Conservation (phyloP, 192 early-diverging fungal species). For the Funneliformis mosseae region DNA sequence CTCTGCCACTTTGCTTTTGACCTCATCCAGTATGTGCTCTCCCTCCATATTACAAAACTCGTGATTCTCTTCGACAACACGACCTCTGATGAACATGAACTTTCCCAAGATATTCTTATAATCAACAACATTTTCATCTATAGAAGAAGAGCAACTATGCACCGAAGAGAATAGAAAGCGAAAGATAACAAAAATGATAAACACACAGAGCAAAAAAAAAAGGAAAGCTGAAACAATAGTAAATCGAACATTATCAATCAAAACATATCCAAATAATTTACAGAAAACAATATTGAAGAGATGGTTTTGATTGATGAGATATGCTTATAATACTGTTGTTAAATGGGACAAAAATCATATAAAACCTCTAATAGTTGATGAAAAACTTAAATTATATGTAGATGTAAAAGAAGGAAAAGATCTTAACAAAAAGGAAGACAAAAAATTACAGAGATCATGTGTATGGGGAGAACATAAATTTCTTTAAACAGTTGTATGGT, state of each 20-base stretch:
- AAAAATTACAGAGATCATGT: constrained; percentile 22
- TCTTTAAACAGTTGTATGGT: constrained; percentile 17
- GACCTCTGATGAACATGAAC: not conserved
- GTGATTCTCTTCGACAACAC: not conserved
- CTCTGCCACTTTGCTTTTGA: no score
- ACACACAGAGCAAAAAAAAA: not conserved
- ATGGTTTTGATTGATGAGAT: not conserved
- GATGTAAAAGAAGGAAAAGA: constrained; percentile 20
- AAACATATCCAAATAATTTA: constrained; percentile 4
- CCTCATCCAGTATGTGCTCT: constrained; percentile 5
- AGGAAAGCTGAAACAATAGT: not conserved
- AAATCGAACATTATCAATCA: not conserved
- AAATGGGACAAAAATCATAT: not conserved
- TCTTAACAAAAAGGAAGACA: constrained; percentile 3
- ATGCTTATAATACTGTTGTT: no score
- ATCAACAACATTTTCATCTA: constrained; percentile 22
- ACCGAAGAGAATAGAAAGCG: not conserved
- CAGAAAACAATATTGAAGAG: constrained; percentile 10
- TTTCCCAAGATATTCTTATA: not conserved
- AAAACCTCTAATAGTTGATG: not conserved
- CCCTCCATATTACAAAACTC: not conserved
- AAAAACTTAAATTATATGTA: constrained; percentile 21
- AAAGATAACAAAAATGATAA: constrained; percentile 12
- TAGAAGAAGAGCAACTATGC: constrained; percentile 6
- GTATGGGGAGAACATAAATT: not conserved